Percentiles rank a stretch among this genome's conserved stretches.
These are phyloP conservation scores for Alternaria atra DNA, from an alignment of 2,329 filamentous ascomycete genomes.

Conservation along the genomic window DNA sequence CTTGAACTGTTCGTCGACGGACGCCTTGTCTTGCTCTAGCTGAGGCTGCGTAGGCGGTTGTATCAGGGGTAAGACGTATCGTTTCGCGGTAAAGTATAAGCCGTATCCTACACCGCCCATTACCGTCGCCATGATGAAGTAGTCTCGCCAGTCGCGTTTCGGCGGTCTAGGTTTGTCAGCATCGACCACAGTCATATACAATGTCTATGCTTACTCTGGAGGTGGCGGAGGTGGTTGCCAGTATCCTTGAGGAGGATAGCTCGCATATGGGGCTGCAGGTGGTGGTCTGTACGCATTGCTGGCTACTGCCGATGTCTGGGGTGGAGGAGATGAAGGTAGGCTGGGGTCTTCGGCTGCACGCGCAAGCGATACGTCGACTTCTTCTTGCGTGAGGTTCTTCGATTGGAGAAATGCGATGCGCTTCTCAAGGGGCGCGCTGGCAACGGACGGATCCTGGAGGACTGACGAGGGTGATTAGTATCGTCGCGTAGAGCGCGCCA, in stretches of 20 bases:
- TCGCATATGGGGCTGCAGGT: constrained; percentile 59
- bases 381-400: constrained; percentile 96
- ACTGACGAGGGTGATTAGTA: constrained; percentile 63
- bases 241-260: constrained; percentile 62
- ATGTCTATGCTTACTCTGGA: constrained; percentile 57
- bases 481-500: constrained; percentile 8
- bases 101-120: constrained; percentile 90
- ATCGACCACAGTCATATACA: neutral
- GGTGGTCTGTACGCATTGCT: constrained; percentile 57
- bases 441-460: constrained; percentile 91
- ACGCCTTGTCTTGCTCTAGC: constrained; percentile 90
- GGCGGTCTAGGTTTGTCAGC: constrained; percentile 60
- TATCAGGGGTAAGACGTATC: constrained; percentile 90
- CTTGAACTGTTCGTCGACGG: constrained; percentile 92
- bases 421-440: constrained; percentile 89
- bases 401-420: constrained; percentile 91
- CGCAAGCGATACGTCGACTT: constrained; percentile 84
- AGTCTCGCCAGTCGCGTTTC: constrained; percentile 93
- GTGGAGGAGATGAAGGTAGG: constrained; percentile 59
- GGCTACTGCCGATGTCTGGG: constrained; percentile 53
- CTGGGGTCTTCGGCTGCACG: constrained; percentile 69
- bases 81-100: constrained; percentile 83
- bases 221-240: constrained; percentile 63
- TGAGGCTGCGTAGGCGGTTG: constrained; percentile 93
- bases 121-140: constrained; percentile 99